phyloP scores from a whole-genome alignment of 176 grass and related monocot genomes.

The Carex myosuroides region DNA sequence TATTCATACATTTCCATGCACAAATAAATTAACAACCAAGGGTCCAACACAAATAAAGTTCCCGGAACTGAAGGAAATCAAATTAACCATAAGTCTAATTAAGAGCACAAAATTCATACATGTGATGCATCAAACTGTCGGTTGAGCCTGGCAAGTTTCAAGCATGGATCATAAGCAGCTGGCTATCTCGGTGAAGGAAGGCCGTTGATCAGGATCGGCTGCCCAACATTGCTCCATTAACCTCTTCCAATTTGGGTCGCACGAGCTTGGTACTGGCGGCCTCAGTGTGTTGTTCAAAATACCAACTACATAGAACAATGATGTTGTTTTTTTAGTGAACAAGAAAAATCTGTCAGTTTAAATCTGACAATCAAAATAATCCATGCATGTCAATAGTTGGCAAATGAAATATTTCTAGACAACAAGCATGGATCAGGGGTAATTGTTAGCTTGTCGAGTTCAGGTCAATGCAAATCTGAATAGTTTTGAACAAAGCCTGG shows the following conservation, averaged over 20 bases:
- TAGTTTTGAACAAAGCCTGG: too few relatives aligned
- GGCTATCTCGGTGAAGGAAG: conserved; percentile 70
- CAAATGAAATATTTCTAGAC: too few relatives aligned
- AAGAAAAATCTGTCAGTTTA: neutral
- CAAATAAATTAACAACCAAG: neutral
- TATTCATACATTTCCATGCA: conserved; percentile 5
- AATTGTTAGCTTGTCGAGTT: neutral
- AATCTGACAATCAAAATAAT: neutral
- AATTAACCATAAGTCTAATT: neutral
- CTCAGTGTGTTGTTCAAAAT: conserved; percentile 79
- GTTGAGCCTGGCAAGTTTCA: conserved; percentile 29
- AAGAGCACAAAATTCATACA: neutral
- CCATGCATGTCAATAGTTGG: too few relatives aligned
- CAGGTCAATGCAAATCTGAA: too few relatives aligned
- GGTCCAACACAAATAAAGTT: neutral
- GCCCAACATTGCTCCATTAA: conserved; percentile 92
- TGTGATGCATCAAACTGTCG: conserved; percentile 8
- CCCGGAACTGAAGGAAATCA: neutral
- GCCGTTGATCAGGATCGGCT: conserved; percentile 47
- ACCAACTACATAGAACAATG: conserved; percentile 41
- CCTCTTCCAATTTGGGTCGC: conserved; percentile 56
- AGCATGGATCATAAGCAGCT: conserved; percentile 40
- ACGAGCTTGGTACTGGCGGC: conserved; percentile 62
- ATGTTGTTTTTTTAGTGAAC: neutral
- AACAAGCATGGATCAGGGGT: neutral